Percentiles rank a stretch among this genome's conserved stretches.
These are phyloP conservation scores for Melaleuca alternifolia DNA, from an alignment of 345 rosid genomes.

Conservation along the genomic window DNA sequence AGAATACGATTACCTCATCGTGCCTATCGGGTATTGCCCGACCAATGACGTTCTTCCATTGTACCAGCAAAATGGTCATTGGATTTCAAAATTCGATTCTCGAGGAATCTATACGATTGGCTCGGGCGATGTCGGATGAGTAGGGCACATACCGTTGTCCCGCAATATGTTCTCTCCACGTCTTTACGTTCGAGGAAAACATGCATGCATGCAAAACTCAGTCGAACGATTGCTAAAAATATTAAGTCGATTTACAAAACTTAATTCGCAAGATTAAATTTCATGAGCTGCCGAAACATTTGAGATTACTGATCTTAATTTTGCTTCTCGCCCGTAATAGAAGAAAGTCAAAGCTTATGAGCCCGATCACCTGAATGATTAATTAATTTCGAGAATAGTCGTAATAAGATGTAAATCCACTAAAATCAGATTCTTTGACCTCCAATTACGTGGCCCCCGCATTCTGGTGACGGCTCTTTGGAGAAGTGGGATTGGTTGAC, in stretches of 20 bases:
- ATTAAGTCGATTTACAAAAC: neutral
- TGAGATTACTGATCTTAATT: neutral
- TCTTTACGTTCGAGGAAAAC: neutral
- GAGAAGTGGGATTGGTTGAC: neutral
- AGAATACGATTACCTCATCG: neutral
- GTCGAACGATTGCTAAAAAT: neutral
- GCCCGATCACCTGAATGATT: neutral
- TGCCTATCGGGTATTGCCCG: neutral
- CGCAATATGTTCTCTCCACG: neutral
- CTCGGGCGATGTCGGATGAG: neutral
- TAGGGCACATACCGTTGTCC: too few species aligned
- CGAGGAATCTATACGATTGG: neutral
- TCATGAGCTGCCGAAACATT: neutral
- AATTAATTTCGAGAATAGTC: neutral
- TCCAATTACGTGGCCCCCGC: neutral
- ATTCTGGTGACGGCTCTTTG: neutral
- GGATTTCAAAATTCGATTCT: neutral
- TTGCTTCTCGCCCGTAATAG: neutral
- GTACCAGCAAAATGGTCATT: neutral
- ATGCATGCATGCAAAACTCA: neutral
- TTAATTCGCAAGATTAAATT: neutral
- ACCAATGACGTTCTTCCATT: neutral
- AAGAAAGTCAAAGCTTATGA: neutral
- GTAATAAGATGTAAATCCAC: neutral
- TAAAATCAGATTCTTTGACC: neutral